phyloP scores from a whole-genome alignment of 2,329 filamentous ascomycete species.

The Claviceps digitariae region DNA sequence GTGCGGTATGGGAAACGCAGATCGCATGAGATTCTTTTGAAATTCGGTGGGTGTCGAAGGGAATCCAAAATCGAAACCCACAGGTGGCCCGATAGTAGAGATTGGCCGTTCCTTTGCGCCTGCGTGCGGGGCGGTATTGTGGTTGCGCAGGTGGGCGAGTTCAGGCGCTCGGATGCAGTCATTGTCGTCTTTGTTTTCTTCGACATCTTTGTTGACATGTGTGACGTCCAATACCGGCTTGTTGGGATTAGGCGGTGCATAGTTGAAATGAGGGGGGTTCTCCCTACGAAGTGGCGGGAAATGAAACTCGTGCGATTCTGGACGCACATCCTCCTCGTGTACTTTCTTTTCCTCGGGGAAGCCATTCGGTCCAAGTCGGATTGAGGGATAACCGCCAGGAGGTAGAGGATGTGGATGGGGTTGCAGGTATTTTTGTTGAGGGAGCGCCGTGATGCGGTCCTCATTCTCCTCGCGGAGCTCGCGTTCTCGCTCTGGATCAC shows the following conservation, averaged over 20 bases:
- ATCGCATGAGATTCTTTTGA: constrained; percentile 81
- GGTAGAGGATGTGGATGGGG: constrained; percentile 27
- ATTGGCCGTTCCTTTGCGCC: constrained; percentile 28
- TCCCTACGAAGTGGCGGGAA: constrained; percentile 40
- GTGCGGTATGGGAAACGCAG: constrained; percentile 62
- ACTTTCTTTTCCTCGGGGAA: constrained; percentile 30
- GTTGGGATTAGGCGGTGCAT: constrained; percentile 28
- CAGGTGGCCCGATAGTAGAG: constrained; percentile 44
- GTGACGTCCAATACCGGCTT: constrained; percentile 12
- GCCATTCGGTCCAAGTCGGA: constrained; percentile 8
- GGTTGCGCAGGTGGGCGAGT: constrained; percentile 42
- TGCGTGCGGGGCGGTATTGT: constrained; percentile 24
- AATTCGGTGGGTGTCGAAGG: constrained; percentile 74
- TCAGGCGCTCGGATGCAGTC: constrained; percentile 33
- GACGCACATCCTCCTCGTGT: constrained; percentile 9
- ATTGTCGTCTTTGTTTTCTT: constrained; percentile 11
- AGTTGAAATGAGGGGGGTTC: constrained; percentile 45
- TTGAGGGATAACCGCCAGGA: constrained; percentile 7
- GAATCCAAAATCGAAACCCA: constrained; percentile 68
- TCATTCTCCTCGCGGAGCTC: constrained; percentile 72
- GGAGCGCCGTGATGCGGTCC: constrained; percentile 71
- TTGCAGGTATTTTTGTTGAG: constrained; percentile 51
- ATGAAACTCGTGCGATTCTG: constrained; percentile 34
- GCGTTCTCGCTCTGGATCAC: constrained; percentile 64
- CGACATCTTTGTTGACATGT: too few relatives aligned